These are phyloP conservation scores for Yamadazyma takamatsuzukensis DNA, from an alignment of 805 yeast species.

Conservation along the genomic window DNA sequence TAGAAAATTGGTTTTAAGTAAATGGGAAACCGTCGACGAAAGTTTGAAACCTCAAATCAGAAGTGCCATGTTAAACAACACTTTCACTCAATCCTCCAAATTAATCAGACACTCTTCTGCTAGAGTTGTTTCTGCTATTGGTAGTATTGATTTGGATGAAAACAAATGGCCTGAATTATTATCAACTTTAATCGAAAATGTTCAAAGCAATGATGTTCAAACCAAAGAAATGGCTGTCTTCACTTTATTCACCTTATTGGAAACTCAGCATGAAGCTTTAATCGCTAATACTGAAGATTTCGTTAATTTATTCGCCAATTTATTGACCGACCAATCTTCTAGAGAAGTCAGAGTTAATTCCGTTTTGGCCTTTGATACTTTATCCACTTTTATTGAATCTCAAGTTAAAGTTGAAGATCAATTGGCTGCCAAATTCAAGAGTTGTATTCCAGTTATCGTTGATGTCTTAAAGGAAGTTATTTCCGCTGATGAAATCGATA, in stretches of 20 bases:
- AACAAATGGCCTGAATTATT: slow-evolving; percentile 74
- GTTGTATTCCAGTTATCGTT: slow-evolving; percentile 75
- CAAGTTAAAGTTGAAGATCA: slow-evolving; percentile 43
- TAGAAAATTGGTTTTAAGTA: slow-evolving; percentile 69
- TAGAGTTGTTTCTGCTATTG: slow-evolving; percentile 84
- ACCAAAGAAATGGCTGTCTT: slow-evolving; percentile 81
- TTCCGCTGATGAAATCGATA: slow-evolving; percentile 63
- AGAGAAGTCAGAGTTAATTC: slow-evolving; percentile 78
- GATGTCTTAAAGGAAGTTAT: slow-evolving; percentile 75
- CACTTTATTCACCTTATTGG: slow-evolving; percentile 73
- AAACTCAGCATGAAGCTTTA: slow-evolving; percentile 60
- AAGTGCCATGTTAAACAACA: slow-evolving; percentile 60
- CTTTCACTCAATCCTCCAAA: slow-evolving; percentile 62
- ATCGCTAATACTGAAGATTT: slow-evolving; percentile 60
- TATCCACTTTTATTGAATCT: slow-evolving; percentile 66
- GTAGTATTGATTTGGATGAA: slow-evolving; percentile 63
- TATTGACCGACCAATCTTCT: slow-evolving; percentile 60
- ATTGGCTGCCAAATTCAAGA: slow-evolving; percentile 52
- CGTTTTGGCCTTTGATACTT: slow-evolving; percentile 71
- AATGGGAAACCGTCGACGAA: slow-evolving; percentile 61
- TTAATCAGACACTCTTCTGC: slow-evolving; percentile 85
- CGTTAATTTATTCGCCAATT: slow-evolving; percentile 63
- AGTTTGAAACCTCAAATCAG: slow-evolving; percentile 58
- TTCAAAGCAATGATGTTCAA: slow-evolving; percentile 45
- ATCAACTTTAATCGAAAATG: slow-evolving; percentile 65